Base-by-base conservation (phyloP, 768 basidiomycete species). In the Pleurotus djamor region DNA sequence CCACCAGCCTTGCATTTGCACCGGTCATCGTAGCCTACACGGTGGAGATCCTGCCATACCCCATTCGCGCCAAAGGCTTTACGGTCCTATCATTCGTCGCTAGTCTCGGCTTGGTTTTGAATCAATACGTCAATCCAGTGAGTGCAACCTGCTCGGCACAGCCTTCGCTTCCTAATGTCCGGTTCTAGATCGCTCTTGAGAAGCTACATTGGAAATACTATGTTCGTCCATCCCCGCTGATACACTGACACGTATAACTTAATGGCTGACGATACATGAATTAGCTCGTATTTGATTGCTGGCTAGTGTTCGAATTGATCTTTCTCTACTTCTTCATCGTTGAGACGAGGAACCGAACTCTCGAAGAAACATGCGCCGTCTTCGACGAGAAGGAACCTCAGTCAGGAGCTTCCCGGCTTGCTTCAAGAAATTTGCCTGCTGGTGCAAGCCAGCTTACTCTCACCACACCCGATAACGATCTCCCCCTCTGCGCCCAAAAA, bases 21-120 rank as follows among this genome's bases (percentile, higher is more conserved):
- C 93, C 94, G 5, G 87, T 95, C 60, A 88, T 93, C 63, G 87
- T 94, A 57, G 83, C 88, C 0, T 94, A 95, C 76, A 91, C 92
- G 47, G 82, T 94, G 62, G 94, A 96, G 72, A 95, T 96, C 72
- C 76, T 95, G 56, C 93, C 93, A 3, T 94, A 81, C 76, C 74
- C 77, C 34, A 77, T 95, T 59, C 92, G 93, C 70, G 92, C 92
- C 64, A 94, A 93, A 79, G 91, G 92, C 57, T 87, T 92, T 77
- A 89, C 81, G 63, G 67, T 94, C 58, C 91, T 94, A 79, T 89
- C 84, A 73, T 89, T 94, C 69, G 74, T 82, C 59, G 83, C 92
- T 69, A 91, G 90, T 10, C 64, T 88, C 58, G 82, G 92, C 5
- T 84, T 94, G 64, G 90, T 96, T 71, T 92, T 96, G 74, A 94